Conservation (phyloP, 2,329 filamentous ascomycete species). For the Tothia fuscella region DNA sequence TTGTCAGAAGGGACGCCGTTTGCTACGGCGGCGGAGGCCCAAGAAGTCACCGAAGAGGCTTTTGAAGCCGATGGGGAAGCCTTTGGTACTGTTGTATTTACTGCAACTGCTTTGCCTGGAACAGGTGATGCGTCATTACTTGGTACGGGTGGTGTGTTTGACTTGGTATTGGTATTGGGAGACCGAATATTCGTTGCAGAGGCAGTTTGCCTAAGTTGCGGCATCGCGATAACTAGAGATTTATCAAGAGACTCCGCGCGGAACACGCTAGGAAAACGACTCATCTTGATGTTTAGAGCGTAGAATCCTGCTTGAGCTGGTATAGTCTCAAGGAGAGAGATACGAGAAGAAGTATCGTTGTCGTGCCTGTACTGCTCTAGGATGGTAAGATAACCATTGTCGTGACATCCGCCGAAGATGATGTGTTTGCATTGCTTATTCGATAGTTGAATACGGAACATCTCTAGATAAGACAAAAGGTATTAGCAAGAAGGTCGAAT, state of each 20-base stretch:
- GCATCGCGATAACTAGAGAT: too few species aligned
- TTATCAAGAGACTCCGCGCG: slow-evolving; percentile 26
- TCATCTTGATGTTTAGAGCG: slow-evolving; percentile 28
- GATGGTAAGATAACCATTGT: slow-evolving; percentile 34
- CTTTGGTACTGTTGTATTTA: background rate
- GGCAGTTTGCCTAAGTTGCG: too few species aligned
- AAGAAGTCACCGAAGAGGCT: background rate
- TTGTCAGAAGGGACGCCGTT: slow-evolving; percentile 33
- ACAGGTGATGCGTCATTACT: background rate
- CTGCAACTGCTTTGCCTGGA: slow-evolving; percentile 2
- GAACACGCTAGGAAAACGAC: slow-evolving; percentile 31
- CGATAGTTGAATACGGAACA: slow-evolving; percentile 32
- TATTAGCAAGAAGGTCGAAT: background rate
- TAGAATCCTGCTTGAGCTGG: slow-evolving; percentile 30
- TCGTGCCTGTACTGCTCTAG: slow-evolving; percentile 35
- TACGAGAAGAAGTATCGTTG: slow-evolving; percentile 22
- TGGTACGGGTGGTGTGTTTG: slow-evolving; percentile 15
- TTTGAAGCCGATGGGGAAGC: slow-evolving; percentile 7
- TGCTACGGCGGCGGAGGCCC: slow-evolving; percentile 8
- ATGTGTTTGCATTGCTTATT: slow-evolving; percentile 36
- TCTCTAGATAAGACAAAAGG: slow-evolving; percentile 21
- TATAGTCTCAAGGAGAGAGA: slow-evolving; percentile 35
- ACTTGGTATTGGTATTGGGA: too few species aligned
- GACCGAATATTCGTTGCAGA: too few species aligned
- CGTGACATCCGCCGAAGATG: slow-evolving; percentile 36